Percentiles rank a stretch among this genome's conserved stretches.
Evolutionary conservation across 345 rosid genomes (phyloP).

Genomic region (Salix suchowensis): DNA sequence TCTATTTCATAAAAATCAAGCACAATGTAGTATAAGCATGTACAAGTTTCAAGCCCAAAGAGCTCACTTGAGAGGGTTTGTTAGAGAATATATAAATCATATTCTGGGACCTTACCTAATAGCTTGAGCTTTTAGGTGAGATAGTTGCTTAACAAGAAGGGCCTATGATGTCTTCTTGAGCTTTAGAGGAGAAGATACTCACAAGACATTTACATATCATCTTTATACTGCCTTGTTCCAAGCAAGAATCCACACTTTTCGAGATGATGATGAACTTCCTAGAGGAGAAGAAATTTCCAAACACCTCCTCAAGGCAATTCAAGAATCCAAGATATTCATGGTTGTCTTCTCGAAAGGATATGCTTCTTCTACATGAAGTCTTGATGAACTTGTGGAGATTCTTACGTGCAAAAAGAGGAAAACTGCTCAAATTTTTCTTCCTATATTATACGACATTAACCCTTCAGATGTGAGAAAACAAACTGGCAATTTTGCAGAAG

Average conservation of each 20-base stretch:
- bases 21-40: too few relatives aligned
- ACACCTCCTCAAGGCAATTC: background rate
- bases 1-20: too few relatives aligned
- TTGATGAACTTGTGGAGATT: background rate
- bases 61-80: too few relatives aligned
- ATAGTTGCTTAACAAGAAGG: too few relatives aligned
- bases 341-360: background rate
- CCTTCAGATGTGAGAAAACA: too few relatives aligned
- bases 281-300: background rate
- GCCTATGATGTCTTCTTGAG: background rate
- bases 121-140: too few relatives aligned
- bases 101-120: too few relatives aligned
- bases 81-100: too few relatives aligned
- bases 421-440: too few relatives aligned
- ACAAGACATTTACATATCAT: background rate
- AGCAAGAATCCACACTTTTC: background rate
- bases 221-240: background rate
- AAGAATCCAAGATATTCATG: background rate
- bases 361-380: background rate
- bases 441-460: too few relatives aligned
- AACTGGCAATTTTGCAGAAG: too few relatives aligned
- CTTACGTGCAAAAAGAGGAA: background rate
- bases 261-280: background rate
- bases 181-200: background rate
- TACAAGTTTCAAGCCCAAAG: too few relatives aligned